These are phyloP conservation scores for Circinella minor DNA, from an alignment of 371 early-diverging fungal genomes.

Conservation along the genomic window DNA sequence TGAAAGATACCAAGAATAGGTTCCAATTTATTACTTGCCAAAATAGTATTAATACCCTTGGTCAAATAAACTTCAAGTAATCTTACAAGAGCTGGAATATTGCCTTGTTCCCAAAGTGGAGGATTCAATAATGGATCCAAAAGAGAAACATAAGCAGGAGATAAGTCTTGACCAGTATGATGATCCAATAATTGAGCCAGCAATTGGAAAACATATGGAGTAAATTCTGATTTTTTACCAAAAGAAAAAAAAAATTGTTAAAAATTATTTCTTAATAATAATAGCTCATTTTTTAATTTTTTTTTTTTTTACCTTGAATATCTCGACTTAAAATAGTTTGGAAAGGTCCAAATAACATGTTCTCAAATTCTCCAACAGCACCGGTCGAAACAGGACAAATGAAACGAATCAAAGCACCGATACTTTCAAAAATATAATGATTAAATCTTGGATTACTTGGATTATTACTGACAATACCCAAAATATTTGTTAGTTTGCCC, in stretches of 20 bases:
- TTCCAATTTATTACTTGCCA: slow-evolving; percentile 69
- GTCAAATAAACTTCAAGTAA: slow-evolving; percentile 85
- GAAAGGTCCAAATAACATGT: slow-evolving; percentile 77
- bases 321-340: slow-evolving; percentile 91
- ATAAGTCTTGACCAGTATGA: slow-evolving; percentile 71
- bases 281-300: neutral
- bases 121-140: slow-evolving; percentile 85
- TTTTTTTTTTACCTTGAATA: slow-evolving; percentile 49
- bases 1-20: slow-evolving; percentile 91
- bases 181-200: slow-evolving; percentile 83
- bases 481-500: slow-evolving; percentile 71
- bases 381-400: slow-evolving; percentile 65
- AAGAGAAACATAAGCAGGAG: slow-evolving; percentile 73
- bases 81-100: slow-evolving; percentile 92
- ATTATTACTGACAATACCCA: slow-evolving; percentile 88
- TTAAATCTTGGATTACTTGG: slow-evolving; percentile 98
- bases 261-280: neutral
- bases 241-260: neutral
- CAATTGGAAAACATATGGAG: slow-evolving; percentile 96
- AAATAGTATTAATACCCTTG: slow-evolving; percentile 69
- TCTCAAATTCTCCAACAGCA: slow-evolving; percentile 82
- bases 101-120: slow-evolving; percentile 88
- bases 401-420: slow-evolving; percentile 83
- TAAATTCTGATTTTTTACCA: slow-evolving; percentile 73
- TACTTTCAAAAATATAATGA: slow-evolving; percentile 94